Percentiles rank a stretch among this genome's conserved stretches.
Evolutionary conservation across 148 eudicot species (phyloP).

Genomic region (Limonium bicolor): DNA sequence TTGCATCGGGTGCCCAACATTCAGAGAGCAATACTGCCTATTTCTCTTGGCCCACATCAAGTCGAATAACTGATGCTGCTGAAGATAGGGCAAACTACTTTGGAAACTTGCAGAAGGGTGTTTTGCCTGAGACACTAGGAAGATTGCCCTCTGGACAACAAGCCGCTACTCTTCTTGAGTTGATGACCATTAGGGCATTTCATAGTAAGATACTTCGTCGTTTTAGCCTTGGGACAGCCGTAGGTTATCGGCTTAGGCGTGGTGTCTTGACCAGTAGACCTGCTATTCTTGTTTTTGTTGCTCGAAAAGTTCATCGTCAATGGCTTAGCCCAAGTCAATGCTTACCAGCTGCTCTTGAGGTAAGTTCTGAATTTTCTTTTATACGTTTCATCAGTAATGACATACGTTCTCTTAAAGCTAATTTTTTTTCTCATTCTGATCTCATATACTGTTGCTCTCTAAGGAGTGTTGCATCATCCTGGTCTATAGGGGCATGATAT

Average conservation of each 20-base stretch:
- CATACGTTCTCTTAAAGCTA: too few relatives aligned
- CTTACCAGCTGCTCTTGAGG: constrained; percentile 57
- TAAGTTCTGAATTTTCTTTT: too few relatives aligned
- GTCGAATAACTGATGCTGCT: constrained; percentile 37
- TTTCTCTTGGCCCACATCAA: constrained; percentile 61
- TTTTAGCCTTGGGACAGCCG: constrained; percentile 58
- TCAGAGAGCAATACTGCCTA: constrained; percentile 46
- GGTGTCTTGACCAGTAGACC: constrained; percentile 48
- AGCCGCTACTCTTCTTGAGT: constrained; percentile 49
- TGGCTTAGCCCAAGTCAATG: constrained; percentile 41
- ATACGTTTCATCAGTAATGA: too few relatives aligned
- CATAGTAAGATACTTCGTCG: constrained; percentile 45
- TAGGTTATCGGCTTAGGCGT: constrained; percentile 39
- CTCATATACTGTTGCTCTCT: too few relatives aligned
- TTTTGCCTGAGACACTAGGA: constrained; percentile 41
- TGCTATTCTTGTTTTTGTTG: constrained; percentile 64
- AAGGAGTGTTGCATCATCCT: too few relatives aligned
- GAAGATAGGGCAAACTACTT: constrained; percentile 53
- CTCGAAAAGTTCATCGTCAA: constrained; percentile 44
- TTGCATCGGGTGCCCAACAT: constrained; percentile 29
- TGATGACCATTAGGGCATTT: constrained; percentile 60
- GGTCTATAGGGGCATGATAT: too few relatives aligned
- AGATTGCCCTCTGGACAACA: constrained; percentile 36
- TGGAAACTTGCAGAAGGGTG: constrained; percentile 54
- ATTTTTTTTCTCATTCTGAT: too few relatives aligned